Conservation (phyloP, 495 filamentous ascomycete species). For the Aspergillus mulundensis region DNA sequence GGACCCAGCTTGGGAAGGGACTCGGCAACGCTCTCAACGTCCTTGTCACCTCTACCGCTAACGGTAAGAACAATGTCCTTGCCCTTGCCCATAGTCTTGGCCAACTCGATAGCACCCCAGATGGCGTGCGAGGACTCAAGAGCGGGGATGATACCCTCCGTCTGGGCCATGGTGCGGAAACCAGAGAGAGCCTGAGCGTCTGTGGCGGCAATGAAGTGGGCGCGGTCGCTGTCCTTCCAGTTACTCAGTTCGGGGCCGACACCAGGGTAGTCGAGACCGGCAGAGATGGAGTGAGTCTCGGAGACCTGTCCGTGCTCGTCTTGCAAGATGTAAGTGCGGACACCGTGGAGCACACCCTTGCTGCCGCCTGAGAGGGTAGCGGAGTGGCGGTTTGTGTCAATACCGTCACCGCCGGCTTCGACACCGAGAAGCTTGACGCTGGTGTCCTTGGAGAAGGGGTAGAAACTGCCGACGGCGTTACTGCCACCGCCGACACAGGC, state of each 20-base stretch:
- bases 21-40: constrained; percentile 96
- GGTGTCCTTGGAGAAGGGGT: constrained; percentile 83
- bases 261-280: constrained; percentile 94
- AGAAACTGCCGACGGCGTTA: constrained; percentile 94
- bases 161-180: constrained; percentile 75
- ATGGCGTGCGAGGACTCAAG: constrained; percentile 92
- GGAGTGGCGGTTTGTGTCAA: constrained; percentile 83
- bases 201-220: constrained; percentile 85
- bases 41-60: constrained; percentile 92
- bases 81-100: constrained; percentile 84
- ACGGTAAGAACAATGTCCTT: constrained; percentile 94
- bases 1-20: constrained; percentile 86
- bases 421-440: constrained; percentile 87
- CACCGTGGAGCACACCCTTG: constrained; percentile 93
- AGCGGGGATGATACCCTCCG: constrained; percentile 95
- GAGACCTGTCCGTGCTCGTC: constrained; percentile 86
- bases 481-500: constrained; percentile 93
- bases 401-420: constrained; percentile 91
- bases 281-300: constrained; percentile 95
- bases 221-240: constrained; percentile 88
- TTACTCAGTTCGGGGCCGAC: constrained; percentile 86
- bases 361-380: constrained; percentile 83
- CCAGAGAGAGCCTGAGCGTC: constrained; percentile 90
- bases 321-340: constrained; percentile 92
- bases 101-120: constrained; percentile 81